Evolutionary conservation across 345 rosid genomes (phyloP).

Genomic region (Lepidium aucheri): DNA sequence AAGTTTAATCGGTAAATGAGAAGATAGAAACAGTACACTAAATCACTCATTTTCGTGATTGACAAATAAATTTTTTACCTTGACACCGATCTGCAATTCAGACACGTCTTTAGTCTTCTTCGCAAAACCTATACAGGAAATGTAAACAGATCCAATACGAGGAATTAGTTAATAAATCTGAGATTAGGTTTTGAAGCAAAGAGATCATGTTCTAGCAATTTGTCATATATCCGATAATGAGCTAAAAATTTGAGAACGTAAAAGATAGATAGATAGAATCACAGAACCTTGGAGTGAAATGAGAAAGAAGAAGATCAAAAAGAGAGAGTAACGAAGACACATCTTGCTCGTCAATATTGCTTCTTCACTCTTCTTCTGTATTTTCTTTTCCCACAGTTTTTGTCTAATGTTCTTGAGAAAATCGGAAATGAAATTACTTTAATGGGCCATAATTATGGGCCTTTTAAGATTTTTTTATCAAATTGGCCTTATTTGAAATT

Average conservation of each 20-base stretch:
- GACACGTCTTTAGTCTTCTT: constrained; percentile 71
- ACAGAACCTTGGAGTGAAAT: not conserved
- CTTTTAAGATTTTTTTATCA: too few relatives aligned
- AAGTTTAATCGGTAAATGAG: not conserved
- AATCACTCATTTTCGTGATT: not conserved
- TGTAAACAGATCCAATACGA: constrained; percentile 4
- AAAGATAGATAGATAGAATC: not conserved
- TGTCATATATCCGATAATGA: not conserved
- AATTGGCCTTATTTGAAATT: too few relatives aligned
- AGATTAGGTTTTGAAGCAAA: not conserved
- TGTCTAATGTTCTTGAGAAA: not conserved
- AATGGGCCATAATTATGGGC: not conserved
- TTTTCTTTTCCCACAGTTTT: not conserved
- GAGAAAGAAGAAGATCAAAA: constrained; percentile 8
- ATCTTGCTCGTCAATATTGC: constrained; percentile 1
- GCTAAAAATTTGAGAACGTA: not conserved
- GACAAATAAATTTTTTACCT: constrained; percentile 33
- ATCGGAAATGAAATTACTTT: not conserved
- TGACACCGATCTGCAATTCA: constrained; percentile 86
- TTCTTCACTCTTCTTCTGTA: not conserved
- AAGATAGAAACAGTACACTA: not conserved
- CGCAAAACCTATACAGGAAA: constrained; percentile 35
- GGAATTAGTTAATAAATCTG: not conserved
- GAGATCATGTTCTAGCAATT: not conserved
- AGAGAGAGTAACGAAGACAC: constrained; percentile 16